Base-by-base conservation (phyloP, 306 rosid genomes). In the Gastrolobium bilobum region DNA sequence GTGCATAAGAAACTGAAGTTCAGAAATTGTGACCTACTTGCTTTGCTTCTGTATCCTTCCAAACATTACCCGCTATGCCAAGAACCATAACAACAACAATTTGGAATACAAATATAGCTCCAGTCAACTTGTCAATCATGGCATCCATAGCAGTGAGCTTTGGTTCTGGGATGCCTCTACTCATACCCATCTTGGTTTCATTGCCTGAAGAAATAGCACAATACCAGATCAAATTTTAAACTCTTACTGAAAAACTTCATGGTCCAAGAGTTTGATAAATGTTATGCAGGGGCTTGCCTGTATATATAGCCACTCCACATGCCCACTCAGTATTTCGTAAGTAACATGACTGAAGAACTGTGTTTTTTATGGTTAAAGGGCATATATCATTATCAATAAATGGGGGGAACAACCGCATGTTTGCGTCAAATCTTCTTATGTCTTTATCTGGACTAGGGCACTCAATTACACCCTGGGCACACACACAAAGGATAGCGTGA, bases 61-160 rank as follows among this genome's bases (percentile, higher is more conserved):
- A 96, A 61, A 91, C 94, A 85, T 96, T 93, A 39, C 99, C 99
- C 48, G 99, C 98, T 73, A 96, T 61, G 43, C 99, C 99, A 51
- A 96, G 92, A 85, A 96, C 99, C 85, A 96, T 74, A 76, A 96
- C 97, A 82, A 96, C 99, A 75, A 95, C 99, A 61, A 96, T 88
- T 90, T 96, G 99, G 79, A 96, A 96, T 62, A 90, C 80, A 84
- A 96, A 96, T 84, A 96, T 96, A 78, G 99, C 99, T 73, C 98
- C 98, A 62, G 97, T 96, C 90, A 96, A 88, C 89, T 93, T 96
- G 94, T 96, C 99, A 40, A 96, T 91, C 97, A 91, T 91, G 63
- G 98, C 97, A 88, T 96, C 99, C 81, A 93, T 83, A 62, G 99
- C 98, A 82, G 99, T 96, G 74, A 96, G 99, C 90, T 95, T 95